Evolutionary conservation across 306 rosid species (phyloP).

Genomic region (Cucumis hystrix): DNA sequence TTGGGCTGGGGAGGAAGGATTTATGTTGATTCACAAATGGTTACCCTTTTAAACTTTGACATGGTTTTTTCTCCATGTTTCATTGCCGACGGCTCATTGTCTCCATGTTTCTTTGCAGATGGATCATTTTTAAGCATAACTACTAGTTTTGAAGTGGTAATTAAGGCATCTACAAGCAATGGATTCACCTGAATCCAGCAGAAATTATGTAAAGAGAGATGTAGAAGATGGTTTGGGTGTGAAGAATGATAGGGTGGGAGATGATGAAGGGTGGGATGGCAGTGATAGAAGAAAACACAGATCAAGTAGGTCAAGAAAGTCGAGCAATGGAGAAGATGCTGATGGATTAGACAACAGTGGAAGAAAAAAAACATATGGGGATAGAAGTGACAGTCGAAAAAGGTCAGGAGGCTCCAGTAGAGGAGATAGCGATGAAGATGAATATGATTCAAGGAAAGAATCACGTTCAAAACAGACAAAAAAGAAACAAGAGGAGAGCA

Average conservation of each 20-base stretch:
- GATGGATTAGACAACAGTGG: constrained; percentile 52
- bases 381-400: constrained; percentile 40
- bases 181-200: constrained; percentile 47
- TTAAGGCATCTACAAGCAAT: constrained; percentile 13
- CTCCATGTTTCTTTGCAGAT: constrained; percentile 1
- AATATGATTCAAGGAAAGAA: constrained; percentile 57
- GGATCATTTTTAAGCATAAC: neutral
- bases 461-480: constrained; percentile 43
- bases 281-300: constrained; percentile 69
- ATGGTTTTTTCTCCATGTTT: neutral
- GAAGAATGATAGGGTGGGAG: constrained; percentile 50
- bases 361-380: constrained; percentile 46
- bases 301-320: constrained; percentile 58
- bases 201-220: constrained; percentile 29
- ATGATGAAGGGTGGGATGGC: constrained; percentile 63
- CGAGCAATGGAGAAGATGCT: constrained; percentile 46
- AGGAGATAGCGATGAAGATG: constrained; percentile 57
- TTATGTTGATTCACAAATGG: neutral
- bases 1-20: neutral
- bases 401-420: constrained; percentile 44
- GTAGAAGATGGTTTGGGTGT: constrained; percentile 34
- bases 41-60: neutral
- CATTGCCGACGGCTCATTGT: too few species aligned
- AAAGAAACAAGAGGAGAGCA: constrained; percentile 83
- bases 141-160: neutral